These are phyloP conservation scores for Solanum megistacrolobum DNA, from an alignment of 257 asterid species.

Conservation along the genomic window DNA sequence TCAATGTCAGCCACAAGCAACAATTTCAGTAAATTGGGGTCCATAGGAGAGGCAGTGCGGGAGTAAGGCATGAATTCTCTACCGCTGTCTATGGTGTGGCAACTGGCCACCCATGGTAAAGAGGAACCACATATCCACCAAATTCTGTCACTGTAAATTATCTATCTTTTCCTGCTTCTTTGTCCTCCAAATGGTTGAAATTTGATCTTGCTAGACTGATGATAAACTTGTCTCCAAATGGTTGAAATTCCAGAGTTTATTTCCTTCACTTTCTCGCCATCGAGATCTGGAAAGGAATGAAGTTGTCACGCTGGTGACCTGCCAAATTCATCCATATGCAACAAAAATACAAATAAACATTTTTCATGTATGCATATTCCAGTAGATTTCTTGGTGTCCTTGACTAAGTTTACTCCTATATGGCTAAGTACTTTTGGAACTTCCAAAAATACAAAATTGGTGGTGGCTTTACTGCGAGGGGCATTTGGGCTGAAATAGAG, in stretches of 20 bases:
- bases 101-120: background rate
- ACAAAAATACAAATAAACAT: background rate
- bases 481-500: background rate
- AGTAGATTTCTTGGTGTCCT: background rate
- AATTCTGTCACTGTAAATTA: background rate
- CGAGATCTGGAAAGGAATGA: background rate
- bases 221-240: background rate
- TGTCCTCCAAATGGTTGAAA: background rate
- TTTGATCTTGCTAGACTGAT: background rate
- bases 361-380: background rate
- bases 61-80: background rate
- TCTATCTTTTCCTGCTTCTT: background rate
- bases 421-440: background rate
- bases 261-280: background rate
- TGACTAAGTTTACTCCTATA: background rate
- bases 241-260: background rate
- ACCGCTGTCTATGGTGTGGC: background rate
- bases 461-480: background rate
- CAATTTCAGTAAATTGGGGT: background rate
- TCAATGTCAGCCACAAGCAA: background rate
- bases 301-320: background rate
- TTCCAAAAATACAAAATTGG: too few relatives aligned
- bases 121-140: background rate
- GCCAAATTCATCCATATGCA: background rate
- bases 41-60: background rate